Evolutionary conservation across 495 filamentous ascomycete species (phyloP), one percentile per base, ranked within the genome.

Genomic region (Immersiella caudata): DNA sequence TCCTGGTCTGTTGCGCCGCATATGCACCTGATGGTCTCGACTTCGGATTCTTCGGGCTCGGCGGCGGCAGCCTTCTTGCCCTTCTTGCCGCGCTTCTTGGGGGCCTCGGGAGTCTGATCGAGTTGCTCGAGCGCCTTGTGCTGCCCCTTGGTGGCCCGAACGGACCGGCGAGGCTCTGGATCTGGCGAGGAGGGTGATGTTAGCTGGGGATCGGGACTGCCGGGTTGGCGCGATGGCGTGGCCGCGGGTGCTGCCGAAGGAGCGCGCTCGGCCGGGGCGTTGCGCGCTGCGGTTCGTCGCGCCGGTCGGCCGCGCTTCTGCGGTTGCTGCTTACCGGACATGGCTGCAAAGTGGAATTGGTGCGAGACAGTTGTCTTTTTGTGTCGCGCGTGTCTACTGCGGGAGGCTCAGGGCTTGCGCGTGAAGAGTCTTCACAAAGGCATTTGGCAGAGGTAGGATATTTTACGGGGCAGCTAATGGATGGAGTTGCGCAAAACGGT

Each of bases 141-240:
- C 71, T 96, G 93, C 74, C 95, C 95, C 75, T 97, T 97, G 55
- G 94, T 99, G 69, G 94, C 91, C 69, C 95, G 90, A 59, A 93
- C 93, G 18, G 95, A 97, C 74, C 96, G 90, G 79, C 95, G 89
- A 65, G 93, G 90, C 85, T 97, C 94, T 62, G 92, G 91, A 69
- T 83, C 82, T 75, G 69, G 62, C 25, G 56, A 22, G 46, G 59
- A 27, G 22, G 36, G 51, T 22, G 5, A 60, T 62, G 68, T 78
- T 65, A 78, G 75, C 70, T 67, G 25, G 22, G 60, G 63, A 6
- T 56, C 60, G 20, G 60, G 54, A 64, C 8, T 49, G 62, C 60
- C 52, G 50, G 49, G 62, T 54, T 57, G 70, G 22, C 59, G 49
- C 33, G 60, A 20, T 22, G 63, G 22, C 24, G 49, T 58, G 57